Percentiles rank a stretch among this genome's conserved stretches.
phyloP scores from a whole-genome alignment of 2,329 filamentous ascomycete genomes.

The Fusarium transvaalense region DNA sequence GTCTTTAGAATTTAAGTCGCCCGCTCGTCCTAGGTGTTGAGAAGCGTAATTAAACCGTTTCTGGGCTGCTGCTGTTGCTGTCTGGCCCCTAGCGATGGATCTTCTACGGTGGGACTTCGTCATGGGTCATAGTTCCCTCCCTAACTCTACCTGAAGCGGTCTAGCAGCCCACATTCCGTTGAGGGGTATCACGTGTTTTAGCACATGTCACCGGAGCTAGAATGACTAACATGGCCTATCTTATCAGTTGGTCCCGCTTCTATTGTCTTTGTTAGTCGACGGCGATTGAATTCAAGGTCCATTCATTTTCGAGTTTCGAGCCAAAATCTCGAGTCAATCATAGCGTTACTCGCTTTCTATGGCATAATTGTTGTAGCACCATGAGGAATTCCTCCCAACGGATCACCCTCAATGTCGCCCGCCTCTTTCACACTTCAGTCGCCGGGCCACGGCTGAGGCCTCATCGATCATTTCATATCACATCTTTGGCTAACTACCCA shows the following conservation, averaged over 20 bases:
- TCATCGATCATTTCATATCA: constrained; percentile 61
- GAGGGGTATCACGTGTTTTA: constrained; percentile 38
- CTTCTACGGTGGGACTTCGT: constrained; percentile 47
- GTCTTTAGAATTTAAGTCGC: constrained; percentile 33
- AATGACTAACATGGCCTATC: constrained; percentile 22
- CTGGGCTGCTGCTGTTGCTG: constrained; percentile 35
- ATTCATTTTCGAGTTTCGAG: constrained; percentile 9
- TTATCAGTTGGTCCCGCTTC: constrained; percentile 24
- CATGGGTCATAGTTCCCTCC: constrained; percentile 42
- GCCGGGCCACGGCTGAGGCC: constrained; percentile 47
- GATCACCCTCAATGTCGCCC: constrained; percentile 50
- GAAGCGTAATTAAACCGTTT: constrained; percentile 49
- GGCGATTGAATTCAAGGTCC: constrained; percentile 4
- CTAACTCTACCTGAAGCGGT: constrained; percentile 40
- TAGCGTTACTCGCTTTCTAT: constrained; percentile 33
- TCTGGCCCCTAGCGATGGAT: constrained; percentile 49
- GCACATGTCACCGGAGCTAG: constrained; percentile 44
- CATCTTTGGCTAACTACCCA: constrained; percentile 58
- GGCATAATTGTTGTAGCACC: constrained; percentile 38
- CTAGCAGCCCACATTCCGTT: constrained; percentile 41
- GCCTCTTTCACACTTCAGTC: constrained; percentile 50
- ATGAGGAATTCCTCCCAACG: constrained; percentile 54
- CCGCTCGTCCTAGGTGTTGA: constrained; percentile 28
- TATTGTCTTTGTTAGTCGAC: constrained; percentile 19
- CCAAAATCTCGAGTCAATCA: constrained; percentile 3